These are phyloP conservation scores for Tarenaya hassleriana DNA, from an alignment of 345 rosid species.

Conservation along the genomic window DNA sequence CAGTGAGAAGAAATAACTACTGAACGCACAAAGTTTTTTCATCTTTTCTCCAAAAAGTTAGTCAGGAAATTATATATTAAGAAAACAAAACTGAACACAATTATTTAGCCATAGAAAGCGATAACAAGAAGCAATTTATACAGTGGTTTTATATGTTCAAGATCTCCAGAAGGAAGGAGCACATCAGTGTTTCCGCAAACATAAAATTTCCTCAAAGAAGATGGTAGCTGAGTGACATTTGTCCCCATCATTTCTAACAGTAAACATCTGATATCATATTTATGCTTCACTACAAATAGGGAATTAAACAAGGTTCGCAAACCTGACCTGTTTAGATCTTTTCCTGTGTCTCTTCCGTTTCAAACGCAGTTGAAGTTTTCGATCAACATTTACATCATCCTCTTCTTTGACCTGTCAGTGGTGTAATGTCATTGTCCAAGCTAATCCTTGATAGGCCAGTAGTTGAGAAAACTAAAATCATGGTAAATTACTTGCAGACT, in stretches of 20 bases:
- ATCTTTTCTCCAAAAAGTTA: slow-evolving; percentile 5
- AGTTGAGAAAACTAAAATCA: slow-evolving; percentile 7
- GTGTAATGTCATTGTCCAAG: slow-evolving; percentile 22
- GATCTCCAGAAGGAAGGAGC: slow-evolving; percentile 6
- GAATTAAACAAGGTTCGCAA: slow-evolving; percentile 12
- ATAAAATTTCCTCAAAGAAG: slow-evolving; percentile 6
- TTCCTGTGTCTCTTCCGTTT: slow-evolving; percentile 54
- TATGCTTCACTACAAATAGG: slow-evolving; percentile 12
- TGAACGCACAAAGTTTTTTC: slow-evolving; percentile 8
- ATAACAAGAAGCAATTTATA: slow-evolving; percentile 7
- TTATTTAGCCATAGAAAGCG: background rate
- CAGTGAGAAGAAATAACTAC: slow-evolving; percentile 1
- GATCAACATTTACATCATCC: slow-evolving; percentile 75
- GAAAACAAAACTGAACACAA: slow-evolving; percentile 5
- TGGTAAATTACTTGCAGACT: slow-evolving; percentile 13
- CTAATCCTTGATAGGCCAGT: slow-evolving; percentile 7
- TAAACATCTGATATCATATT: slow-evolving; percentile 7
- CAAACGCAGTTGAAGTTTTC: slow-evolving; percentile 71
- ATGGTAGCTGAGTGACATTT: background rate
- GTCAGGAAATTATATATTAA: slow-evolving; percentile 5
- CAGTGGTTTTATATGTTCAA: background rate
- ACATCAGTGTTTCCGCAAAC: background rate
- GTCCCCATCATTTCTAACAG: slow-evolving; percentile 6
- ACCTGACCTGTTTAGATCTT: slow-evolving; percentile 58
- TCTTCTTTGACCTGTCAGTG: slow-evolving; percentile 85